phyloP scores from a whole-genome alignment of 164 flowering plant species.

The Vitis rupestris region DNA sequence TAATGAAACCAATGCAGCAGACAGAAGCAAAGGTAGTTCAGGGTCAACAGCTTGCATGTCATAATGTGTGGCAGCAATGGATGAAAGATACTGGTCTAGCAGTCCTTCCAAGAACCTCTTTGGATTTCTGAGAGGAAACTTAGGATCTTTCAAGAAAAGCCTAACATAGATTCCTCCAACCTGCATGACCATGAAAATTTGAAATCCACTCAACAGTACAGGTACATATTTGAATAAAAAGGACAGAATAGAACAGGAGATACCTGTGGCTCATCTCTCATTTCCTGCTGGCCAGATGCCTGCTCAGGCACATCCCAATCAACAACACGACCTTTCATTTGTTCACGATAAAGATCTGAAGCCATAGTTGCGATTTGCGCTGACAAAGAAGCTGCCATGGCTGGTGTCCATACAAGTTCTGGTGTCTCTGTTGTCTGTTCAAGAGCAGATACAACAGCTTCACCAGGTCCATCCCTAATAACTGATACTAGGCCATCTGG shows the following conservation, averaged over 20 bases:
- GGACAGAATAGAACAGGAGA: background rate
- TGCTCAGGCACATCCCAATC: constrained; percentile 99
- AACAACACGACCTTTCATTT: constrained; percentile 90
- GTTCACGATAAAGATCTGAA: constrained; percentile 84
- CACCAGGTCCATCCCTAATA: constrained; percentile 97
- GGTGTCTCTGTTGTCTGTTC: constrained; percentile 98
- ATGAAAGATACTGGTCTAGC: constrained; percentile 88
- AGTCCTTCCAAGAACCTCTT: constrained; percentile 97
- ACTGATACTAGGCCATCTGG: constrained; percentile 96
- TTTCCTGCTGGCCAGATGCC: constrained; percentile 85
- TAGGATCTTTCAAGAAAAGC: constrained; percentile 95
- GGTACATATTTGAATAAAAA: background rate
- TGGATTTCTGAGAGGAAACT: constrained; percentile 97
- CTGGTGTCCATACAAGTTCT: constrained; percentile 99
- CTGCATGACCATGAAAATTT: constrained; percentile 38
- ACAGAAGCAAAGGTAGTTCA: constrained; percentile 90
- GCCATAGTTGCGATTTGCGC: constrained; percentile 96
- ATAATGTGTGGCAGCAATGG: constrained; percentile 92
- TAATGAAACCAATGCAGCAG: constrained; percentile 93
- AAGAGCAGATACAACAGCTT: constrained; percentile 81
- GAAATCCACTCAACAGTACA: background rate
- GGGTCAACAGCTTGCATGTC: constrained; percentile 73
- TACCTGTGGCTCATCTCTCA: constrained; percentile 99
- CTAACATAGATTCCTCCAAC: constrained; percentile 99
- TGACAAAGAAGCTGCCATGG: constrained; percentile 96